Evolutionary conservation across 2,329 filamentous ascomycete species (phyloP).

Genomic region (Periconia sp.): DNA sequence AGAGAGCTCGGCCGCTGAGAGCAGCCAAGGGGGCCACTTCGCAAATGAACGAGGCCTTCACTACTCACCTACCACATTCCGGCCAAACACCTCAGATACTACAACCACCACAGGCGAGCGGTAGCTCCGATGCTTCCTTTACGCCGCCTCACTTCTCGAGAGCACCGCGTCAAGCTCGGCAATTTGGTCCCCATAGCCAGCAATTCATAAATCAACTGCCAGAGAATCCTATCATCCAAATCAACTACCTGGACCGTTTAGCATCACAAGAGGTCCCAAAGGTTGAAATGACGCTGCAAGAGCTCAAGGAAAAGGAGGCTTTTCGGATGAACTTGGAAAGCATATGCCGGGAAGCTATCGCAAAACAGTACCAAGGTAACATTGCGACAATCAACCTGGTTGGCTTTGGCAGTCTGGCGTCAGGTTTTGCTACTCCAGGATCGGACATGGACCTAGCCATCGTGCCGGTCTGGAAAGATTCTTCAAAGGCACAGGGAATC

Average conservation of each 20-base stretch:
- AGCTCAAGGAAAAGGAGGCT: constrained; percentile 72
- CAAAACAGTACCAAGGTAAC: constrained; percentile 54
- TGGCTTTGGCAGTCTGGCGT: constrained; percentile 82
- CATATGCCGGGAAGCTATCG: constrained; percentile 67
- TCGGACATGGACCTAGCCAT: constrained; percentile 91
- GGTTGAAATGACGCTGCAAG: constrained; percentile 67
- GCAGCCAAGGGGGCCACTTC: background rate
- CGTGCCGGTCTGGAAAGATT: constrained; percentile 62
- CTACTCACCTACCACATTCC: too few relatives aligned
- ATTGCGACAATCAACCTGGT: constrained; percentile 67
- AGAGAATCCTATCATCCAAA: constrained; percentile 42
- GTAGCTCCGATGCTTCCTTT: constrained; percentile 1
- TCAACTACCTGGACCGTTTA: constrained; percentile 50
- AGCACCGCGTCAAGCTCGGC: constrained; percentile 1
- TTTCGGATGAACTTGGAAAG: constrained; percentile 71
- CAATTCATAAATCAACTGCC: constrained; percentile 21
- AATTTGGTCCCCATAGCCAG: constrained; percentile 10
- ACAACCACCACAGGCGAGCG: constrained; percentile 24
- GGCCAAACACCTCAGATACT: constrained; percentile 21
- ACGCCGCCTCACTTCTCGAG: background rate
- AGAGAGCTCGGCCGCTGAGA: constrained; percentile 2
- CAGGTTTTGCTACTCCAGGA: constrained; percentile 85
- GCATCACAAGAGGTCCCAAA: constrained; percentile 58
- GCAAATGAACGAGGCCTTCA: too few relatives aligned
- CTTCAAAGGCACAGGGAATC: constrained; percentile 24